Evolutionary conservation across 768 basidiomycete genomes (phyloP).

Genomic region (Candolleomyces aberdarensis): DNA sequence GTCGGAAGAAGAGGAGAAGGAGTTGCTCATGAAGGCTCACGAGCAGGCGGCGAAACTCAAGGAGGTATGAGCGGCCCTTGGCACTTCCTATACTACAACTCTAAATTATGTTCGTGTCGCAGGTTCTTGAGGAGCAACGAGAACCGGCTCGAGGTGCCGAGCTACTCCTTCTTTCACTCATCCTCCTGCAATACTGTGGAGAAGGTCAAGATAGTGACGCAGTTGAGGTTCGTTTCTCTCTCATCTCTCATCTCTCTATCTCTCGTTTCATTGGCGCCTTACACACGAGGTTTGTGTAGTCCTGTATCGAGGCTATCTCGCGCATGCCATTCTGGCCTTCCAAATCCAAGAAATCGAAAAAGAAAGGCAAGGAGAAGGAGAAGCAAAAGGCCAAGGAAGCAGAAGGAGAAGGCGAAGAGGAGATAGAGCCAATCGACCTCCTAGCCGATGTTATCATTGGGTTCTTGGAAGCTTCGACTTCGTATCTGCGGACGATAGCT

Average conservation of each 20-base stretch:
- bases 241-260: slow-evolving; percentile 2
- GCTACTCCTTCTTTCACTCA: slow-evolving; percentile 64
- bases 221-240: slow-evolving; percentile 51
- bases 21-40: slow-evolving; percentile 43
- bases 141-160: slow-evolving; percentile 68
- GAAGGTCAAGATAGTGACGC: slow-evolving; percentile 47
- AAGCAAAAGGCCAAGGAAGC: slow-evolving; percentile 29
- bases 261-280: slow-evolving; percentile 4
- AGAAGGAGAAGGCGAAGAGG: slow-evolving; percentile 13
- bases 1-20: slow-evolving; percentile 51
- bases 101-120: no score
- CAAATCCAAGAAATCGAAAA: slow-evolving; percentile 13
- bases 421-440: slow-evolving; percentile 66
- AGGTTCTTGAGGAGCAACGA: slow-evolving; percentile 21
- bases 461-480: slow-evolving; percentile 78
- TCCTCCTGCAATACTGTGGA: slow-evolving; percentile 75
- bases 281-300: slow-evolving; percentile 32
- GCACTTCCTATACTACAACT: no score
- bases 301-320: slow-evolving; percentile 55
- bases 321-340: slow-evolving; percentile 44
- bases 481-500: slow-evolving; percentile 75
- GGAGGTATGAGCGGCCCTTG: slow-evolving; percentile 15
- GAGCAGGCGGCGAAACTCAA: slow-evolving; percentile 39
- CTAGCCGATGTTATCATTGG: slow-evolving; percentile 90
- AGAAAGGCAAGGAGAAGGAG: slow-evolving; percentile 32